Evolutionary conservation across 176 grass and related monocot genomes (phyloP), one percentile per base, ranked within the genome.

Genomic region (Leersia perrieri): DNA sequence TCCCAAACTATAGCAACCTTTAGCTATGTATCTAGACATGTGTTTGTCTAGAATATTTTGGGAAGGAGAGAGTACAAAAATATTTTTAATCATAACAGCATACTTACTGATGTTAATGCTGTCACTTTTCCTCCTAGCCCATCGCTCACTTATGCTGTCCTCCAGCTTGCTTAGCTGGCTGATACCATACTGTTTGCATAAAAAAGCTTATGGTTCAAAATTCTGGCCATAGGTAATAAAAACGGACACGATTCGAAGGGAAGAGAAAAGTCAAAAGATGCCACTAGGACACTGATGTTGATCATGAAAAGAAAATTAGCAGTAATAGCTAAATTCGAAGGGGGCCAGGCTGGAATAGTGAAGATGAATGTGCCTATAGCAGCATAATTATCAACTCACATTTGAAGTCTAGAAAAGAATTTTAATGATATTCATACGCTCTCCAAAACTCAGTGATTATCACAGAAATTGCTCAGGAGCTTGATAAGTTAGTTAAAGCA

Each of bases 111-210:
- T 91, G 57, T 78, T 93, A 78, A 84, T 86, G 63, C 81, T 89
- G 36, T 91, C 90, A 66, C 27, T 81, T 90, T 93, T 93, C 82
- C 89, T 98, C 70, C 32, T 87, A 31, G 88, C 73, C 96, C 96
- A 98, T 57, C 92, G 88, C 70, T 95, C 92, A 85, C 87, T 81
- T 89, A 98, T 93, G 90, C 96, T 98, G 73, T 98, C 96, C 82
- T 98, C 96, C 88, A 98, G 89, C 84, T 89, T 90, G 75, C 86
- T 93, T 84, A 98, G 82, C 32, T 95, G 96, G 74, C 92, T 91
- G 70, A 91, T 88, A 72, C 86, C 92, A 91, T 95, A 98, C 96
- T 98, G 88, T 81, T 84, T 84, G 33, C 70, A 84, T 70, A 82
- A 63, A 85, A 83, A 75, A 47, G 13, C 60, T 64, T 88, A 67